Evolutionary conservation across 2,329 filamentous ascomycete genomes (phyloP).

Genomic region (Claviceps sp.): DNA sequence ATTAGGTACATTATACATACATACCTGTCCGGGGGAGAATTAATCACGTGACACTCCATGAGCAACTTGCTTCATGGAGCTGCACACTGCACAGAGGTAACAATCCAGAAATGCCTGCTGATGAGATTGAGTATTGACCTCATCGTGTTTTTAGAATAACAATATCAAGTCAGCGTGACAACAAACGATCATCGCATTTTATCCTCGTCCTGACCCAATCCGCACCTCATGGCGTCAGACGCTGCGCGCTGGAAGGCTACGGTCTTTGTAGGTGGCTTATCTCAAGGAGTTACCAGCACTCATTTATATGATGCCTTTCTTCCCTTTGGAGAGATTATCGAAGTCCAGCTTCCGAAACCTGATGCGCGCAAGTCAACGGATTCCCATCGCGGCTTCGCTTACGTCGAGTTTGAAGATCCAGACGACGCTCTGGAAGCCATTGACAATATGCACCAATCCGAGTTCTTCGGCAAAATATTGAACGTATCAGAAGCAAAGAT

Average conservation of each 20-base stretch:
- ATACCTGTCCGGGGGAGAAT: neutral
- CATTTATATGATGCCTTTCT: slow-evolving; percentile 85
- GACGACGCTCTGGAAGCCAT: slow-evolving; percentile 89
- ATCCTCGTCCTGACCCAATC: neutral
- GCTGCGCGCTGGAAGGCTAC: slow-evolving; percentile 76
- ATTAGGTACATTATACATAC: too few species aligned
- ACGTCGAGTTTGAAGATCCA: slow-evolving; percentile 82
- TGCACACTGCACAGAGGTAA: too few species aligned
- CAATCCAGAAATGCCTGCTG: too few species aligned
- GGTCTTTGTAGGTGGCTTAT: slow-evolving; percentile 81
- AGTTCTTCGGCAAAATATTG: slow-evolving; percentile 83
- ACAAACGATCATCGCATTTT: neutral
- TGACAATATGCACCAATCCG: slow-evolving; percentile 97
- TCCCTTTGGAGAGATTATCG: slow-evolving; percentile 89
- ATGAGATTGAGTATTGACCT: too few species aligned
- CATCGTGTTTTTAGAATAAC: neutral
- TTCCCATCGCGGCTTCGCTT: slow-evolving; percentile 83
- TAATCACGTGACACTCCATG: neutral
- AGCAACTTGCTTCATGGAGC: too few species aligned
- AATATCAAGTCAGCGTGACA: neutral
- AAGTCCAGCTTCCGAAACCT: slow-evolving; percentile 80
- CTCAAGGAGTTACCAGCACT: slow-evolving; percentile 59
- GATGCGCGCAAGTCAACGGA: slow-evolving; percentile 68
- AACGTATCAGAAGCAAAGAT: slow-evolving; percentile 87
- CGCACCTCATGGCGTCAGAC: slow-evolving; percentile 55